Base-by-base conservation (phyloP, 2,329 filamentous ascomycete species). In the Penicillium polonicum region DNA sequence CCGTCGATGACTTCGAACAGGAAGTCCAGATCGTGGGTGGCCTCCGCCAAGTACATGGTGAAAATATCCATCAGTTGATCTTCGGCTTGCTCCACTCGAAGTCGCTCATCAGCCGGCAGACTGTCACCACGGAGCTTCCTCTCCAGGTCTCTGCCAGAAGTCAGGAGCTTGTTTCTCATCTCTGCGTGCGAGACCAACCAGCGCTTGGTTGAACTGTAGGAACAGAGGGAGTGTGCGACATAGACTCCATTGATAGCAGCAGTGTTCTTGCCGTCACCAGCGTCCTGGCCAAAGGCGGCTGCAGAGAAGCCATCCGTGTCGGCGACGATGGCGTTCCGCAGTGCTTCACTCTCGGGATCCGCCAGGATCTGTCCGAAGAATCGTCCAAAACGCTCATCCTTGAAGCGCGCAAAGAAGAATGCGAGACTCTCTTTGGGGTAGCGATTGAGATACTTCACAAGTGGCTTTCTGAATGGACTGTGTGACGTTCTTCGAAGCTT, bases 361-460 rank as follows among this genome's bases (percentile, higher is more conserved):
- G 85, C 82, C 23, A 99, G 82, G 15, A 96, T 86, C 72, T 99
- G 94, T 0, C 91, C 90, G 62, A 99, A 86, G 74, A 99, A 91
- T 17, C 94, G 87, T 3, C 95, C 94, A 68, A 95, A 96, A 59
- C 87, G 89, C 68, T 92, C 84, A 49, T 97, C 90, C 59, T 91
- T 89, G 54, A 97, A 80, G 67, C 88, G 90, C 25, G 84, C 83
- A n/a, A 88, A 80, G 62, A 97, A 88, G 68, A 92, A 88, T 1
- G 82, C 77, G 88, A 92, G 95, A 5, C 92, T 86, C 68, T 99
- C 92, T 62, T 89, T 89, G 0, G 94, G 88, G 70, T 97, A 99
- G 58, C 92, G 86, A 73, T 96, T 96, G 60, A 99, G 83, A 72
- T 96, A 99, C 70, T 91, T 91, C 73, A 96, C 92, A 21, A 99